Base-by-base conservation (phyloP, 129 eudicot genomes). In the Smallanthus sonchifolius region DNA sequence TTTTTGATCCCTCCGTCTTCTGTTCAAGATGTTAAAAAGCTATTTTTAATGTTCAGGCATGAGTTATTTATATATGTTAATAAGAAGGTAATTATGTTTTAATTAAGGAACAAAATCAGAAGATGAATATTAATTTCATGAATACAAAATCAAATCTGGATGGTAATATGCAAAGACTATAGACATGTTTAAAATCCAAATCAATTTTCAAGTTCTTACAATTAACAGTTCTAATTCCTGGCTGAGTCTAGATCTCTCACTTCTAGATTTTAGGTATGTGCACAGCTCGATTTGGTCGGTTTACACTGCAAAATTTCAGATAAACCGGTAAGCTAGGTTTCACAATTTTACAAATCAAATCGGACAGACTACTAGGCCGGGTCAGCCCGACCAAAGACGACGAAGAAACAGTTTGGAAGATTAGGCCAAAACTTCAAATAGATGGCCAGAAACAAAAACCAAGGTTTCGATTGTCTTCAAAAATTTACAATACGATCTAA, bases 11-110 rank as follows among this genome's bases (percentile, higher is more conserved):
- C 20, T 56, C 40, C 30, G 42, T 73, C 10, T 67, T 45, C 73
- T 40, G 69, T 49, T 61, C 54, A 73, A 38, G 65, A 47, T 20
- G 47, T 64, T 57, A 7, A 63, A 52, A 73, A 6, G 39, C 3
- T 32, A 55, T 0, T 55, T 55, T 19, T 16, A 52, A 16, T 17
- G 62, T 19, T 55, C 1, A 55, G 62, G 62, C 32, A 20, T 13
- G 4, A 48, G 63, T 63, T 24, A 14, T 72, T 60, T 24, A 3
- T 35, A 74, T 47, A 47, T 16, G 75, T 10, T 61, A 70, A 73
- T 60, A 28, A 72, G 35, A 37, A 55, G 59, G 45, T 40, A 73
- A 52, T 30, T 16, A 16, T 5, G 30, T 10, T 16, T 52, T 42
- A 42, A n/a, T 34, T 39, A 60, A 28, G 6, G 59, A 52, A 52